Percentiles rank a stretch among this genome's conserved stretches.
Evolutionary conservation across 139 green algal genomes (phyloP).

Genomic region (Chlorella sp.): DNA sequence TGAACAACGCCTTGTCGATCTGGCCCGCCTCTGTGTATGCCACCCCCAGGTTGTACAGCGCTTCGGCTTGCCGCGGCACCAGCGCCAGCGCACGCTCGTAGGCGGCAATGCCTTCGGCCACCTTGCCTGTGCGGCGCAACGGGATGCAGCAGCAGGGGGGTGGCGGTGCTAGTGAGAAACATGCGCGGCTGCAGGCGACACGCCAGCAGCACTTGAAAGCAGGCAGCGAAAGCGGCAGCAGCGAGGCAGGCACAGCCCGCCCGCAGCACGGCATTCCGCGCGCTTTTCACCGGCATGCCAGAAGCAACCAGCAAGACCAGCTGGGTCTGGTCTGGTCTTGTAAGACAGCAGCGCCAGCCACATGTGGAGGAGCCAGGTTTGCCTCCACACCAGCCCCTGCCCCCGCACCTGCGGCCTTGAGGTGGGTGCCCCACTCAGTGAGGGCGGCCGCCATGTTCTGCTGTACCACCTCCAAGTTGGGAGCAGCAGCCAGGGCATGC

Average conservation of each 20-base stretch:
- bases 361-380: no score
- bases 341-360: no score
- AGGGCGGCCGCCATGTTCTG: conserved; percentile 91
- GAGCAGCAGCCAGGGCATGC: conserved; percentile 67
- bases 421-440: conserved; percentile 78
- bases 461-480: conserved; percentile 61
- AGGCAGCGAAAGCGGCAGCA: no score
- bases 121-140: conserved; percentile 5
- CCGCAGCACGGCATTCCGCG: no score
- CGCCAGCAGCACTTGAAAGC: no score
- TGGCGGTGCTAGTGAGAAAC: no score
- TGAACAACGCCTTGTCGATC: conserved; percentile 87
- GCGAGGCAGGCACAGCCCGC: no score
- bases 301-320: no score
- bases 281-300: no score
- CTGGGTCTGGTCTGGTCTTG: no score
- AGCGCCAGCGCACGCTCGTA: conserved; percentile 79
- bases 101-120: conserved; percentile 55
- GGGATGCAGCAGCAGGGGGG: background rate
- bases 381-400: no score
- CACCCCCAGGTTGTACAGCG: conserved; percentile 97
- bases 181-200: no score
- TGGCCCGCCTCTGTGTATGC: conserved; percentile 73
- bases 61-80: conserved; percentile 76
- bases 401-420: conserved; percentile 65